These are phyloP conservation scores for Calendula officinalis DNA, from an alignment of 129 eudicot species.

Conservation along the genomic window DNA sequence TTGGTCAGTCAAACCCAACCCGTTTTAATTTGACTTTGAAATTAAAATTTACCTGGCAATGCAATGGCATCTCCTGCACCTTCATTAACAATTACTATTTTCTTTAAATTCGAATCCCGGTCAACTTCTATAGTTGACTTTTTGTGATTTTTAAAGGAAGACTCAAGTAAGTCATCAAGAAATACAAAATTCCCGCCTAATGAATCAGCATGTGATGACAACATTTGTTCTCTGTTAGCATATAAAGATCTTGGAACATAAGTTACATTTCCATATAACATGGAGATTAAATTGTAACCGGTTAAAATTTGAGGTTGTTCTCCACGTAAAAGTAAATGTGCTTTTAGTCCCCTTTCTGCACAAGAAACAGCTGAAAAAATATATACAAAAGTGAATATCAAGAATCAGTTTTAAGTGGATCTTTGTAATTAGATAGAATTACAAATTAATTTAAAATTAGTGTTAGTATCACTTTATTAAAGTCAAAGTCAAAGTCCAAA, in stretches of 20 bases:
- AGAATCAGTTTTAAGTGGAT: conserved; percentile 11
- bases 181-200: conserved; percentile 45
- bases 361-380: conserved; percentile 89
- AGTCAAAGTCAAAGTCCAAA: not conserved
- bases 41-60: conserved; percentile 54
- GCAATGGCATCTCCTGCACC: conserved; percentile 96
- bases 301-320: conserved; percentile 89
- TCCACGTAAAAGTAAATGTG: conserved; percentile 89
- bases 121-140: conserved; percentile 26
- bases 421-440: not conserved
- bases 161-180: conserved; percentile 52
- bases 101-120: conserved; percentile 33
- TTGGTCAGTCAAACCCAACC: too few relatives aligned
- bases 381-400: conserved; percentile 24
- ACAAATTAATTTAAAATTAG: not conserved
- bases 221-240: conserved; percentile 78
- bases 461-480: too few relatives aligned
- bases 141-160: conserved; percentile 33
- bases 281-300: conserved; percentile 75
- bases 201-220: conserved; percentile 49
- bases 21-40: not conserved
- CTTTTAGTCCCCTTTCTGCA: conserved; percentile 82
- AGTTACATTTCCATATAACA: conserved; percentile 68
- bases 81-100: conserved; percentile 69
- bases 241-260: conserved; percentile 80